phyloP scores from a whole-genome alignment of 225 moss, liverwort and hornwort species.

The Climacium dendroides region DNA sequence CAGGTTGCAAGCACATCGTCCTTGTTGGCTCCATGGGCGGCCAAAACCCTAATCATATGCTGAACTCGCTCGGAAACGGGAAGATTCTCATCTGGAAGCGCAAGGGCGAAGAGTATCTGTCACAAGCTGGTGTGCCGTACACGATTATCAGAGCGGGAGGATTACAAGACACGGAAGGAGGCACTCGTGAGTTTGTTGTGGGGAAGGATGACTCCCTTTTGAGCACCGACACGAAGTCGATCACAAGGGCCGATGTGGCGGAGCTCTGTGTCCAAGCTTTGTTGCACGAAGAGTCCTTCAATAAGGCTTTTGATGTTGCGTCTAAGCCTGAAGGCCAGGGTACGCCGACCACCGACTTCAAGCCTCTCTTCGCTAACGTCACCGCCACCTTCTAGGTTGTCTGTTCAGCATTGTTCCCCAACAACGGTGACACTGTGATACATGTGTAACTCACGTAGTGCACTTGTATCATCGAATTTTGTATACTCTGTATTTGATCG shows the following conservation, averaged over 20 bases:
- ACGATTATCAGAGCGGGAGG: slow-evolving; percentile 91
- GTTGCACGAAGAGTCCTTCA: slow-evolving; percentile 2
- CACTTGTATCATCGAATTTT: not conserved
- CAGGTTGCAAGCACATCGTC: slow-evolving; percentile 75
- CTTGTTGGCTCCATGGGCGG: slow-evolving; percentile 90
- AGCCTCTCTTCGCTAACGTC: slow-evolving; percentile 14
- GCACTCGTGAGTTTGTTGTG: slow-evolving; percentile 49
- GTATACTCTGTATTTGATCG: not conserved
- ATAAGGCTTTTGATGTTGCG: slow-evolving; percentile 41
- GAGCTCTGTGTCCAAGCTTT: slow-evolving; percentile 52
- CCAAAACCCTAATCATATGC: slow-evolving; percentile 55
- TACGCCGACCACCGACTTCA: slow-evolving; percentile 35
- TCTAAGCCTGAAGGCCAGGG: slow-evolving; percentile 43
- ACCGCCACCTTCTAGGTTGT: slow-evolving; percentile 22
- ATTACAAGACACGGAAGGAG: slow-evolving; percentile 71
- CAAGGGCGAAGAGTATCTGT: slow-evolving; percentile 82
- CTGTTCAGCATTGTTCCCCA: not conserved
- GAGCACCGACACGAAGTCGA: slow-evolving; percentile 37
- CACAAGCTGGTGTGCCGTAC: slow-evolving; percentile 60
- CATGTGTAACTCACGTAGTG: not conserved
- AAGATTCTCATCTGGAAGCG: slow-evolving; percentile 89
- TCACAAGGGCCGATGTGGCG: slow-evolving; percentile 69
- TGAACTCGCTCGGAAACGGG: slow-evolving; percentile 77
- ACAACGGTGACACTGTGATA: not conserved
- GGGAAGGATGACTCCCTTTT: slow-evolving; percentile 62